Evolutionary conservation across 2,329 filamentous ascomycete genomes (phyloP), one percentile per base, ranked within the genome.

Genomic region (Phaeoacremonium minimum): DNA sequence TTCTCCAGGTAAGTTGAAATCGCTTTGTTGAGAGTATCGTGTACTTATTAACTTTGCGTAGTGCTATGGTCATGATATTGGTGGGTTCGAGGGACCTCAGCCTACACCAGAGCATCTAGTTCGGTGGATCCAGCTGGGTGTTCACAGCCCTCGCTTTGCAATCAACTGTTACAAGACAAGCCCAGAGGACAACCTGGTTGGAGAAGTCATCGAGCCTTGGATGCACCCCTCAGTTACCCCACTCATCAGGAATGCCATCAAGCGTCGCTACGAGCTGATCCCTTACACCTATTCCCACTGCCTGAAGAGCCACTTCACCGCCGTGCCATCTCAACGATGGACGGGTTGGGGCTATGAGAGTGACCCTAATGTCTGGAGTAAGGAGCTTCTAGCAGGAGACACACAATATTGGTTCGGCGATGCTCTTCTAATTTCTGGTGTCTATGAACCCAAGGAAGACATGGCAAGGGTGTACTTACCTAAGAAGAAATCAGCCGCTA

Each of bases 81-180:
- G 84, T 30, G 83, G 83, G 0, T 87, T 87, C 48, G 83, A 87
- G 61, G 83, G 82, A 18, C 81, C 82, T 0, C 83, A 87, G 49
- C 84, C 84, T 0, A 73, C 73, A 0, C 80, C 83, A 0, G 84
- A 87, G 49, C 69, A 86, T 3, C 69, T 87, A 0, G 73, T 87
- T 4, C 76, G 83, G 18, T 88, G 84, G 84, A 69, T 87, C 11
- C 84, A 87, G 50, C 69, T 85, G 3, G 84, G 83, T 6, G 75
- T 80, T 41, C 75, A 86, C 59, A 83, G 80, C 2, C 73, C 79
- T 1, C 77, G 83, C 0, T 87, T 87, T 48, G 80, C 83, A 9
- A 87, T 87, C 63, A 87, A 87, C 57, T 87, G 83, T 57, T 87
- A 83, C 73, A 87, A 87, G 61, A 87, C 84, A 0, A 75, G 73